A percentile compares a stretch with the other conserved stretches of the same genome.
phyloP scores from a whole-genome alignment of 441 rosid genomes.

The Codiaeum variegatum region DNA sequence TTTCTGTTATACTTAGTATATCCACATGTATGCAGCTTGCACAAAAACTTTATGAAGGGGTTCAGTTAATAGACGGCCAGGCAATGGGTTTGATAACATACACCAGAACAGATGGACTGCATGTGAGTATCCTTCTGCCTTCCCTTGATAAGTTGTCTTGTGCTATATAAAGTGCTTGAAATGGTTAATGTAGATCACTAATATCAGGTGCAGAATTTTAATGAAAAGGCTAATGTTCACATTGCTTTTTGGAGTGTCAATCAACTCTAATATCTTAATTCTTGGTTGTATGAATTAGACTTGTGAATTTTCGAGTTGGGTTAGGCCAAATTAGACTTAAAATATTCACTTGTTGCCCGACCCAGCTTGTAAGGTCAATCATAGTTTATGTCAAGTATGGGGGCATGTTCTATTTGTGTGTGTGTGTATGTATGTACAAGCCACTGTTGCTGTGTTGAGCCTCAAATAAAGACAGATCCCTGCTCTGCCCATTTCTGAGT shows the following conservation, averaged over 20 bases:
- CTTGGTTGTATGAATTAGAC: background rate
- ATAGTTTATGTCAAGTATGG: too few relatives aligned
- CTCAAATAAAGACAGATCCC: background rate
- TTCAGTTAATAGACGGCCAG: constrained; percentile 64
- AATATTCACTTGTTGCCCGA: background rate
- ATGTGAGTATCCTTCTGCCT: constrained; percentile 52
- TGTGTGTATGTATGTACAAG: too few relatives aligned
- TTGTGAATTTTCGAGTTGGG: background rate
- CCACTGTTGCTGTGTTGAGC: background rate
- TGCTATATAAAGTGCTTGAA: background rate
- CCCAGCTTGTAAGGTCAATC: too few relatives aligned
- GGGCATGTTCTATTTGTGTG: too few relatives aligned
- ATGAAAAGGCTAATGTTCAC: background rate
- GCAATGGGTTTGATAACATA: constrained; percentile 90
- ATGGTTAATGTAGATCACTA: background rate
- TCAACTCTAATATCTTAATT: background rate
- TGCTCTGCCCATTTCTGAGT: background rate
- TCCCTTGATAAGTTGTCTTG: background rate
- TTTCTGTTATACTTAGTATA: constrained; percentile 14
- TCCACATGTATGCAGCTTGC: constrained; percentile 66
- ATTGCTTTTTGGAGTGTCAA: background rate
- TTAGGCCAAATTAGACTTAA: background rate
- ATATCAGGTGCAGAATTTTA: background rate
- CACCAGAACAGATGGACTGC: constrained; percentile 93
- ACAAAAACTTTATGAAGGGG: constrained; percentile 92